Conservation (phyloP, 164 flowering plant genomes). For the Buxus sempervirens region DNA sequence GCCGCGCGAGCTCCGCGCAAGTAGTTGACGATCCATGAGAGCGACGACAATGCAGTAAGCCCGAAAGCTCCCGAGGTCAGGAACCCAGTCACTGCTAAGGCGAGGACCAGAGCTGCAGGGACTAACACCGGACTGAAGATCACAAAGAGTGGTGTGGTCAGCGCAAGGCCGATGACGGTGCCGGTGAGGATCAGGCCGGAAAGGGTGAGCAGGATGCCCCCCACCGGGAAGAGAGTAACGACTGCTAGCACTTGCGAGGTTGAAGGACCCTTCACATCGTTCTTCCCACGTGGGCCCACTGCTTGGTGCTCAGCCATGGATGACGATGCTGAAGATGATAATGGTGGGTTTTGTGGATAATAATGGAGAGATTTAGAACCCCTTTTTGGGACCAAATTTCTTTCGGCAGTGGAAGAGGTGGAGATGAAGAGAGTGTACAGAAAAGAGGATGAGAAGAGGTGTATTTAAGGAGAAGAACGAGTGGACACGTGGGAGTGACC, state of each 20-base stretch:
- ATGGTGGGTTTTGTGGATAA: background rate
- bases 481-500: conserved; percentile 23
- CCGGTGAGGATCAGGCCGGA: conserved; percentile 59
- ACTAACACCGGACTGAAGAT: conserved; percentile 79
- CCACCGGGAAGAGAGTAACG: conserved; percentile 61
- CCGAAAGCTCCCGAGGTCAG: conserved; percentile 76
- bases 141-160: conserved; percentile 63
- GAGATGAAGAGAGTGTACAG: background rate
- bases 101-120: conserved; percentile 55
- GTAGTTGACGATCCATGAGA: conserved; percentile 58
- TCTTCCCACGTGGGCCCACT: too few relatives aligned
- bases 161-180: conserved; percentile 48
- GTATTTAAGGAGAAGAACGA: conserved; percentile 14
- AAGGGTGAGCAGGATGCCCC: conserved; percentile 57
- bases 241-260: conserved; percentile 47
- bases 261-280: conserved; percentile 45
- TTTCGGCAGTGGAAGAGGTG: too few relatives aligned
- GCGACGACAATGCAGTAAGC: conserved; percentile 51
- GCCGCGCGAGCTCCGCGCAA: conserved; percentile 20
- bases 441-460: background rate
- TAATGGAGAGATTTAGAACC: too few relatives aligned
- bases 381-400: too few relatives aligned
- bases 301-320: conserved; percentile 34
- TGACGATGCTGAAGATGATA: background rate
- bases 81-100: conserved; percentile 58